Evolutionary conservation across 2,329 filamentous ascomycete genomes (phyloP), one percentile per base, ranked within the genome.

Genomic region (Calonectria montana): DNA sequence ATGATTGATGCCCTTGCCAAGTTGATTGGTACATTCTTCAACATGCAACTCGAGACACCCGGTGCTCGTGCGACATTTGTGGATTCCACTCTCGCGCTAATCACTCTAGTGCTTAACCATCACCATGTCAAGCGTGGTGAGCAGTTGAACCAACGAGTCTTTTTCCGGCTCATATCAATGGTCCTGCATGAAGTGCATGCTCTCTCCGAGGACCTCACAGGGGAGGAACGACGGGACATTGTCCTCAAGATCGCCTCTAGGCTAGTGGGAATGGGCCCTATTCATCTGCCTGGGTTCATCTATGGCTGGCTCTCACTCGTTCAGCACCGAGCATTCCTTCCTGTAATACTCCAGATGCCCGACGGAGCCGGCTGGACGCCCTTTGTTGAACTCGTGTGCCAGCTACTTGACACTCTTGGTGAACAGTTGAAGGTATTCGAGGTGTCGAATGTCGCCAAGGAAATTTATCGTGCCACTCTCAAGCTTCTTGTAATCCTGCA

Each of bases 121-220:
- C 95, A 98, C 81, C 93, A 97, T 79, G 89, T 94, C 68, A 94
- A 92, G 82, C 91, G 93, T 55, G 93, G 92, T 4, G 95, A 98
- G 66, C 89, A 88, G 45, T 96, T 97, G 86, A 96, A 95, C 78
- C 94, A 96, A 80, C 92, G 94, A 73, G 92, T 97, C 35, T 98
- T 98, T 87, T 97, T 96, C 89, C 92, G 96, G 55, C 88, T 99
- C 48, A 93, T 98, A 80, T 96, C 95, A 0, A 86, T 93, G 78
- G 88, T 98, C 59, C 88, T 99, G 5, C 94, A 94, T 82, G 93
- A 97, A 77, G 89, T 96, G 68, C 87, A 90, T 31, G 80, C 86
- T 57, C 86, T 90, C 59, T 88, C 88, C 15, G 88, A 91, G 72
- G 88, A 92, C 69, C 81, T 92, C 39, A 82, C 87, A 55, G 87